Conservation (phyloP, 495 filamentous ascomycete species). For the Echria macrotheca region DNA sequence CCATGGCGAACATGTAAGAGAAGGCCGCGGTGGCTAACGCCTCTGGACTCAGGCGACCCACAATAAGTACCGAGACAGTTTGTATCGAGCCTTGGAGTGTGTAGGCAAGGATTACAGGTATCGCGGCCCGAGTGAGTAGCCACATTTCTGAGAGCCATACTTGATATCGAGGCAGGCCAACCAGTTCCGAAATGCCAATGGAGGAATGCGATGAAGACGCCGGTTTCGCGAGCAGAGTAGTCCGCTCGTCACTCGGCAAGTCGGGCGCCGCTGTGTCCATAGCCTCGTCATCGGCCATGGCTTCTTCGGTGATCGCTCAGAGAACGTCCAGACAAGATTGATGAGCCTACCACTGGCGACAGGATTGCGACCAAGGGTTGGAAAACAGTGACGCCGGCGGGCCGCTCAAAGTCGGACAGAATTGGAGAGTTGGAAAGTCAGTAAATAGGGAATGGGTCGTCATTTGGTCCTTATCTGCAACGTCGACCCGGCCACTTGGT, state of each 20-base stretch:
- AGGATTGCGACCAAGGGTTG: no score
- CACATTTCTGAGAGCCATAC: constrained; percentile 58
- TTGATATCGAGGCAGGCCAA: constrained; percentile 4
- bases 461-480: neutral
- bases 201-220: constrained; percentile 11
- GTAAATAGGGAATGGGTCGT: neutral
- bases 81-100: constrained; percentile 85
- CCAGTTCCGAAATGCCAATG: constrained; percentile 1
- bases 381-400: no score
- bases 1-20: constrained; percentile 88
- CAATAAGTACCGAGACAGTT: constrained; percentile 77
- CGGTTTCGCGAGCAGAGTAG: constrained; percentile 44
- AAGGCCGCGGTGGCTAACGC: constrained; percentile 81
- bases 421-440: neutral
- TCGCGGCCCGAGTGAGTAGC: constrained; percentile 59
- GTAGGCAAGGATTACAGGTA: constrained; percentile 85
- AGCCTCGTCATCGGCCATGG: constrained; percentile 1
- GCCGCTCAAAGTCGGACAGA: no score
- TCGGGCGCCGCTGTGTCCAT: neutral
- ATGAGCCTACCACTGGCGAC: no score
- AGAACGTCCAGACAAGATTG: no score
- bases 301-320: no score
- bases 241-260: constrained; percentile 37
- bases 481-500: neutral
- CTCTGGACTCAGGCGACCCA: constrained; percentile 71